Conservation (phyloP, 805 yeast genomes). For the Candida oleophila region DNA sequence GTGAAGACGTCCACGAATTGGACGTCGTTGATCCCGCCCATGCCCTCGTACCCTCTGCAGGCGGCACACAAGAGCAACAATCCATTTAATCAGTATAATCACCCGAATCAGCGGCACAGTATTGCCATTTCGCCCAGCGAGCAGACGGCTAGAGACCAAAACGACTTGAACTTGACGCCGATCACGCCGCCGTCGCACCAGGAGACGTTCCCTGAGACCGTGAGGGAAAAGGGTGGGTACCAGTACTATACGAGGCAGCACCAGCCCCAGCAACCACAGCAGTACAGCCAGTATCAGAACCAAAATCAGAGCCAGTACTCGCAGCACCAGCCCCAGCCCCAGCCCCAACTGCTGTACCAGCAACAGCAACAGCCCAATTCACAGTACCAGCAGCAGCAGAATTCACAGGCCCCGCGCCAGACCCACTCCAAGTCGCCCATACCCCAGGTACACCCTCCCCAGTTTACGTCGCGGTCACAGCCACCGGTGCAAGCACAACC, state of each 20-base stretch:
- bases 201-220: background rate
- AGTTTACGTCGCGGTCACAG: constrained; percentile 1
- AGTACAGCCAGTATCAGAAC: background rate
- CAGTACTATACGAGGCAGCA: no score
- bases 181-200: constrained; percentile 1
- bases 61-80: constrained; percentile 10
- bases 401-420: constrained; percentile 5
- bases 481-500: constrained; percentile 2
- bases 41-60: constrained; percentile 21
- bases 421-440: constrained; percentile 2
- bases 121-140: constrained; percentile 25
- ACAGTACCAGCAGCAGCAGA: constrained; percentile 3
- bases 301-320: background rate
- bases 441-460: constrained; percentile 4
- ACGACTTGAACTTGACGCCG: background rate
- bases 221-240: no score
- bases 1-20: constrained; percentile 17
- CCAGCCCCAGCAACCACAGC: constrained; percentile 4
- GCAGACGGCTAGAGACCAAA: background rate
- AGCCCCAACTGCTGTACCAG: constrained; percentile 2
- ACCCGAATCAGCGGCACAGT: constrained; percentile 24
- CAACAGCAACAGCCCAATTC: constrained; percentile 2
- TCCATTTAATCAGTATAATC: constrained; percentile 1
- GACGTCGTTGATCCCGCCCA: constrained; percentile 36
- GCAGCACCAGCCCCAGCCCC: constrained; percentile 1